Evolutionary conservation across 805 yeast species (phyloP).

Genomic region (Metschnikowia similis): DNA sequence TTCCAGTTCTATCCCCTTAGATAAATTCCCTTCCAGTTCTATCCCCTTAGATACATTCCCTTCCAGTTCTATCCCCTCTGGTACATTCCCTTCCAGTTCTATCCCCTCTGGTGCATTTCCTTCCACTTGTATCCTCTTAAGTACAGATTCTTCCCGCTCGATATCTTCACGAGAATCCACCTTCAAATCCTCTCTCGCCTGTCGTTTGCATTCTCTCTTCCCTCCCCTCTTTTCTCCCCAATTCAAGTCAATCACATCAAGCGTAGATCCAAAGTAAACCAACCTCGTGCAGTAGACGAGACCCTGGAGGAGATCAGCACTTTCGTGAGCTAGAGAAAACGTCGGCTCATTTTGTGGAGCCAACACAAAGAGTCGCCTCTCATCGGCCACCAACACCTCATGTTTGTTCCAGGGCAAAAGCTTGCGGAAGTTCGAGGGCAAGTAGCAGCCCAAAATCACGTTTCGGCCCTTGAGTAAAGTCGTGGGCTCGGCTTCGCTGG

Average conservation of each 20-base stretch:
- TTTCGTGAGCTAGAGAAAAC: slow-evolving; percentile 12
- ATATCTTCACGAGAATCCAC: too few relatives aligned
- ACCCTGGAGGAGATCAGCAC: not conserved
- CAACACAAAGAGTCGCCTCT: slow-evolving; percentile 29
- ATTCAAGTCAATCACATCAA: not conserved
- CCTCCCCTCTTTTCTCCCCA: not conserved
- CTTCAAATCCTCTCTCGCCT: not conserved
- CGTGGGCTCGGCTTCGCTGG: slow-evolving; percentile 4
- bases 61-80: too few relatives aligned
- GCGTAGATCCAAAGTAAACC: not conserved
- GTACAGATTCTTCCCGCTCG: too few relatives aligned
- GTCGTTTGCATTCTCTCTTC: not conserved
- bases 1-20: too few relatives aligned
- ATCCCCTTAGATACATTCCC: too few relatives aligned
- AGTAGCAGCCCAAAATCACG: slow-evolving; percentile 47
- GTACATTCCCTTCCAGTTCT: too few relatives aligned
- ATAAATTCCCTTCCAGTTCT: too few relatives aligned
- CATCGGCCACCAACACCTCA: slow-evolving; percentile 35
- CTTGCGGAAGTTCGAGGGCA: slow-evolving; percentile 48
- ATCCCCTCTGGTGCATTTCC: too few relatives aligned
- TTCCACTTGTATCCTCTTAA: too few relatives aligned
- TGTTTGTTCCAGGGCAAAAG: slow-evolving; percentile 29
- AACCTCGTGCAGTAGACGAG: not conserved
- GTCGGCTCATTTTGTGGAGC: slow-evolving; percentile 14
- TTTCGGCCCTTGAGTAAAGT: slow-evolving; percentile 50